These are phyloP conservation scores for Lasiosphaeria hispida DNA, from an alignment of 495 filamentous ascomycete genomes.

Conservation along the genomic window DNA sequence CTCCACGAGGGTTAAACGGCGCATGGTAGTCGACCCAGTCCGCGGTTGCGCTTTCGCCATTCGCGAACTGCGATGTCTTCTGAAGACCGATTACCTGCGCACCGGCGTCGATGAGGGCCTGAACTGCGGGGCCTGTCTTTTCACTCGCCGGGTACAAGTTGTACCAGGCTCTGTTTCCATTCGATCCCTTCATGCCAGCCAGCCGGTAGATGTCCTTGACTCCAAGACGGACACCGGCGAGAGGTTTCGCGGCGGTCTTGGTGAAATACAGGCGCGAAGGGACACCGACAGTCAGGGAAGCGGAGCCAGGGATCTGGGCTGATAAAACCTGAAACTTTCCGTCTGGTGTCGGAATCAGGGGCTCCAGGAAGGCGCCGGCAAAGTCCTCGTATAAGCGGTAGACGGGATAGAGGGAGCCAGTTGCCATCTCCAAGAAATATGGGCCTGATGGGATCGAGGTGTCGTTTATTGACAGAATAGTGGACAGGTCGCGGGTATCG, in stretches of 20 bases:
- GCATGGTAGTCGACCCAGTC: slow-evolving; percentile 54
- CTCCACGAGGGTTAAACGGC: slow-evolving; percentile 58
- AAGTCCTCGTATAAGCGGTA: slow-evolving; percentile 45
- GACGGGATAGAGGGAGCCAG: slow-evolving; percentile 38
- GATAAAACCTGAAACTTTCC: slow-evolving; percentile 40
- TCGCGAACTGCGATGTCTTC: slow-evolving; percentile 59
- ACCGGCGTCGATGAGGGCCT: slow-evolving; percentile 58
- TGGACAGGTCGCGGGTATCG: slow-evolving; percentile 12
- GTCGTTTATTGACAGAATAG: slow-evolving; percentile 20
- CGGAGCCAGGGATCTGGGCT: slow-evolving; percentile 31
- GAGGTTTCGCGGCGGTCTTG: slow-evolving; percentile 38
- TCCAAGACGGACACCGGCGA: slow-evolving; percentile 53
- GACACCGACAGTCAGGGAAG: slow-evolving; percentile 37
- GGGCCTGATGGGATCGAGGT: slow-evolving; percentile 42
- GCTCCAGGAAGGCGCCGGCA: slow-evolving; percentile 38
- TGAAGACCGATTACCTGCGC: slow-evolving; percentile 59
- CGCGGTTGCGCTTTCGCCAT: slow-evolving; percentile 51
- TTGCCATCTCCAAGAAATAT: slow-evolving; percentile 44
- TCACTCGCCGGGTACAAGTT: slow-evolving; percentile 48
- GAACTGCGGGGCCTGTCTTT: slow-evolving; percentile 47
- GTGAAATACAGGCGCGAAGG: slow-evolving; percentile 56
- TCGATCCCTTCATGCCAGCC: slow-evolving; percentile 51
- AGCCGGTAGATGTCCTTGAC: slow-evolving; percentile 64
- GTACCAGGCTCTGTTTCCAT: slow-evolving; percentile 57
- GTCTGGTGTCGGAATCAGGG: slow-evolving; percentile 33